Evolutionary conservation across 139 green algal genomes (phyloP), one percentile per base, ranked within the genome.

Genomic region (Chlamydomonas sp.): DNA sequence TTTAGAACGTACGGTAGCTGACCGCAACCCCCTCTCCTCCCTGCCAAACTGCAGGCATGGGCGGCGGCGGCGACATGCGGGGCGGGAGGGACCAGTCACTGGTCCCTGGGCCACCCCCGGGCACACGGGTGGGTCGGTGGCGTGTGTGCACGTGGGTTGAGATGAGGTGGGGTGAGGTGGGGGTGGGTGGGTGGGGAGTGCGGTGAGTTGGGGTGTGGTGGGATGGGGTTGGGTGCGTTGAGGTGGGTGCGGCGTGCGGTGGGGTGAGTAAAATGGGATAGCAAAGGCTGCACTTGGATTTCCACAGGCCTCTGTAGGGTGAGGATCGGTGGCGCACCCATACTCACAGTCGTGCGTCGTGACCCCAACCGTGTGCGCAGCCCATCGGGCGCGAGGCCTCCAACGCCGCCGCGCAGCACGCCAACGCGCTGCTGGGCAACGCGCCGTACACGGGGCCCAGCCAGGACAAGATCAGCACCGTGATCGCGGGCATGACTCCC

Each of bases 401-500:
- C 67, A 18, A 17, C 63, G 72, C 73, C n/a, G 83, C 83, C 15
- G 83, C 83, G 2, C 60, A 62, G 31, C 73, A 80, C 4, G 69
- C 69, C 59, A 87, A 87, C 73, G 73, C 73, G 74, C 83, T 87
- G 73, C 83, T 87, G 15, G 83, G 83, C 49, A 87, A 81, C 49
- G 83, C 83, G n/a, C 73, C 83, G 62, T 87, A 76, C 83, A 87
- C 83, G 73, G 83, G 83, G 0, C 75, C 84, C 49, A 69, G 75
- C 1, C 84, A 88, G 84, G 84, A 88, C 61, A 82, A 83, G 63
- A 88, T 83, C 75, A 68, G 7, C 16, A 88, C 75, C 76, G 84
- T 88, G 15, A 88, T 88, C 63, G 84, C 84, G 18, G 86, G 91
- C 62, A 95, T 94, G 86, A 92, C 92, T 1, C 91, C 92, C 16